These are phyloP conservation scores for Trichophyton mentagrophytes DNA, from an alignment of 2,329 filamentous ascomycete genomes.

Conservation along the genomic window DNA sequence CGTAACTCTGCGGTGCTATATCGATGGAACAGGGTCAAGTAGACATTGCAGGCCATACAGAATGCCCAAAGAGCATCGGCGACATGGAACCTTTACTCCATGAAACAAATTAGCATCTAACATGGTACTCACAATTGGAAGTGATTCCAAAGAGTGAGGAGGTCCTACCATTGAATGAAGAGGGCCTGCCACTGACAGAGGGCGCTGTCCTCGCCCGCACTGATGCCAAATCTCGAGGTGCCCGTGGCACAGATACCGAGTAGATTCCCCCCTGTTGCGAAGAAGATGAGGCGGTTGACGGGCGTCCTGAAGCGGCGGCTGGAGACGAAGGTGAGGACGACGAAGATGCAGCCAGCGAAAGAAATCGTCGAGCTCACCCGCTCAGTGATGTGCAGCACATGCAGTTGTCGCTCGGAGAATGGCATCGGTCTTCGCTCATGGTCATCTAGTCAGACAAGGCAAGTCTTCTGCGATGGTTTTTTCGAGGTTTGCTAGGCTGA, in stretches of 20 bases:
- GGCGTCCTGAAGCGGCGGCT: constrained; percentile 16
- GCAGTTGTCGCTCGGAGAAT: not conserved
- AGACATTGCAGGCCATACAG: constrained; percentile 74
- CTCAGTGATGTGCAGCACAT: constrained; percentile 11
- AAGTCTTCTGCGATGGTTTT: not conserved
- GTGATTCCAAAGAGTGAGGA: not conserved
- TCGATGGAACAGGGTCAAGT: constrained; percentile 65
- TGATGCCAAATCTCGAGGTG: constrained; percentile 52
- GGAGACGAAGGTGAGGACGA: constrained; percentile 15
- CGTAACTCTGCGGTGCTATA: constrained; percentile 54
- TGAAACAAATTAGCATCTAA: not conserved
- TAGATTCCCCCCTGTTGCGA: constrained; percentile 69
- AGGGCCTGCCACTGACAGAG: constrained; percentile 68
- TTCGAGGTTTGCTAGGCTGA: no score
- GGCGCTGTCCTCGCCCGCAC: constrained; percentile 36
- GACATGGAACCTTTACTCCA: constrained; percentile 53
- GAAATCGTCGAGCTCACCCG: constrained; percentile 16
- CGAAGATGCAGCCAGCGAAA: constrained; percentile 13
- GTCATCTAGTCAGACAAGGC: not conserved
- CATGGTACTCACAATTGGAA: no score
- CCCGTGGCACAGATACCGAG: constrained; percentile 64
- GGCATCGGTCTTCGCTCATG: not conserved
- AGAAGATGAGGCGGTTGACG: constrained; percentile 75
- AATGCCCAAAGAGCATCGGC: constrained; percentile 66
- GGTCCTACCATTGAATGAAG: constrained; percentile 64